Percentiles rank a stretch among this genome's conserved stretches.
Conservation (phyloP, 2,329 filamentous ascomycete species). For the Chalaropsis ovoidea region DNA sequence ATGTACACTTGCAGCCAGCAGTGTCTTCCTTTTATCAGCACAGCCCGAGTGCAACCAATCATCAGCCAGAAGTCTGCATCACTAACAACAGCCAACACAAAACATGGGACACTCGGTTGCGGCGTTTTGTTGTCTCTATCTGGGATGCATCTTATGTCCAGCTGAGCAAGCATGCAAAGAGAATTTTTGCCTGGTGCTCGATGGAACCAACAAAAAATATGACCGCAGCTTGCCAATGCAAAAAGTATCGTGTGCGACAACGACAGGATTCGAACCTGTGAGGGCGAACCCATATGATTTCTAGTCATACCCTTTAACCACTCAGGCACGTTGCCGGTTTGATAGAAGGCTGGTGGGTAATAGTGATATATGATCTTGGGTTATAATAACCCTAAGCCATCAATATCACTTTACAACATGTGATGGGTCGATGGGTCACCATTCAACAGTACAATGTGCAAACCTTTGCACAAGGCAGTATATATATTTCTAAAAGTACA, state of each 20-base stretch:
- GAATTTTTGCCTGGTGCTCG: background rate
- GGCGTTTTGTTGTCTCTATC: too few species aligned
- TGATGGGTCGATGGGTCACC: too few species aligned
- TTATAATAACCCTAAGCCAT: background rate
- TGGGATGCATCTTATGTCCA: too few species aligned
- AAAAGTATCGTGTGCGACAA: constrained; percentile 7
- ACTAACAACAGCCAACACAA: too few species aligned
- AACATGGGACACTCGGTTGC: too few species aligned
- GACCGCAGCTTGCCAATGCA: background rate
- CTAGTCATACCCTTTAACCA: constrained; percentile 26
- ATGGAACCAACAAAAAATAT: background rate
- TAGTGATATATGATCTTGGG: background rate
- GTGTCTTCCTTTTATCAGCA: background rate
- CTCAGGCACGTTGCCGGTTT: constrained; percentile 24
- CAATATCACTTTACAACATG: too few species aligned
- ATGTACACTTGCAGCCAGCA: background rate
- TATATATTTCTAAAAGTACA: background rate
- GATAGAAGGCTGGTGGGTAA: background rate
- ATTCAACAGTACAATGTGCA: background rate
- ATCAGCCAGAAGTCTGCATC: too few species aligned
- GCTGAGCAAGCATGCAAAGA: too few species aligned
- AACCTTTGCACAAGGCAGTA: background rate
- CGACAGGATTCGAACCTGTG: constrained; percentile 25
- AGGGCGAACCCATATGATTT: constrained; percentile 25
- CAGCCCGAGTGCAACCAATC: background rate